A percentile compares a stretch with the other conserved stretches of the same genome.
Evolutionary conservation across 108 stramenopile species (phyloP).

Genomic region (Cyclotella distinguenda): DNA sequence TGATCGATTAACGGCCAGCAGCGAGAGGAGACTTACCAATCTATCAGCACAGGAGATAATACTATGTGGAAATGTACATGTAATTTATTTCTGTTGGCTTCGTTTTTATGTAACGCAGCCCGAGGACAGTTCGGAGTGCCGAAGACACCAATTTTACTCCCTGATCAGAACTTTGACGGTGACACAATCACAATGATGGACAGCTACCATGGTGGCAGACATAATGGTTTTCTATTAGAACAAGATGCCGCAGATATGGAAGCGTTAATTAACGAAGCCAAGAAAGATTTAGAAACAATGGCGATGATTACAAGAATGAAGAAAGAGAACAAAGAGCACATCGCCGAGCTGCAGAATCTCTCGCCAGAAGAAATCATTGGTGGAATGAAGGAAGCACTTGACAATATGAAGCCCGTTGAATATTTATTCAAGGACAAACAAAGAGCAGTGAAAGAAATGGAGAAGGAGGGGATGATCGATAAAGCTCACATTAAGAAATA

Average conservation of each 20-base stretch:
- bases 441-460: conserved; percentile 57
- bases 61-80: no score
- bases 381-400: conserved; percentile 52
- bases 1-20: no score
- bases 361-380: conserved; percentile 47
- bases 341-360: conserved; percentile 36
- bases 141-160: conserved; percentile 16
- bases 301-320: conserved; percentile 55
- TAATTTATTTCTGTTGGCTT: no score
- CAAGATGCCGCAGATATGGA: conserved; percentile 65
- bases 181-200: background rate
- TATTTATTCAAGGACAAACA: conserved; percentile 61
- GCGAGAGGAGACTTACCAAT: no score
- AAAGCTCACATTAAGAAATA: conserved; percentile 57
- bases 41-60: no score
- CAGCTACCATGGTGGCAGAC: background rate
- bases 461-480: conserved; percentile 70
- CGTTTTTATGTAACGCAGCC: no score
- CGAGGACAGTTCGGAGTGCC: conserved; percentile 36
- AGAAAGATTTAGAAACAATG: conserved; percentile 55
- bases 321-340: conserved; percentile 26
- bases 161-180: conserved; percentile 14
- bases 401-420: conserved; percentile 63
- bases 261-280: conserved; percentile 47
- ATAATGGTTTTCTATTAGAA: conserved; percentile 31